Conservation (phyloP, 805 yeast species). For the Wickerhamiella cacticola region DNA sequence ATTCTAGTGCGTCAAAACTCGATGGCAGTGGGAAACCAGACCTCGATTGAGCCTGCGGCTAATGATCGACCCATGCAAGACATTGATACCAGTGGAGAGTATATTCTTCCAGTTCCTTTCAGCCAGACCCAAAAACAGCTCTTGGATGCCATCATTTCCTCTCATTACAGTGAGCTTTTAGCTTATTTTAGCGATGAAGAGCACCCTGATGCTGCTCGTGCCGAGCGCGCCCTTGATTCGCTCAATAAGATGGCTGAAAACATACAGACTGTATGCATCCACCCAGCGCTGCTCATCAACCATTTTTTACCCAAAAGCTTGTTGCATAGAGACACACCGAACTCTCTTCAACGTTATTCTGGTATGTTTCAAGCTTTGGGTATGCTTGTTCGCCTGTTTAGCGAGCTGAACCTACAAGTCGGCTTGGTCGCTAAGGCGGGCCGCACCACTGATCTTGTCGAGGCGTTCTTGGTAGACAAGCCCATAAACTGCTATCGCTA, state of each 20-base stretch:
- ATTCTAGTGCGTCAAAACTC: not conserved
- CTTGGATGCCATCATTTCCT: slow-evolving; percentile 80
- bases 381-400: slow-evolving; percentile 49
- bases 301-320: slow-evolving; percentile 56
- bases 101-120: slow-evolving; percentile 21
- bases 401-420: slow-evolving; percentile 37
- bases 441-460: slow-evolving; percentile 60
- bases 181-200: slow-evolving; percentile 59
- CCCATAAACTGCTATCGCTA: slow-evolving; percentile 51
- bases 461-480: slow-evolving; percentile 67
- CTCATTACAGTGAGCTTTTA: slow-evolving; percentile 83
- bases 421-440: slow-evolving; percentile 64
- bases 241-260: slow-evolving; percentile 63
- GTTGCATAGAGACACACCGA: slow-evolving; percentile 8
- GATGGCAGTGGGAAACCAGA: not conserved
- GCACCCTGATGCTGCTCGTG: slow-evolving; percentile 45
- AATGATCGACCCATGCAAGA: not conserved
- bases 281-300: slow-evolving; percentile 74
- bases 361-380: slow-evolving; percentile 62
- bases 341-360: slow-evolving; percentile 39
- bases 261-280: slow-evolving; percentile 70
- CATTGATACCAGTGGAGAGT: slow-evolving; percentile 10
- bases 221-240: slow-evolving; percentile 24
- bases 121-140: slow-evolving; percentile 57
- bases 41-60: not conserved